A percentile compares a stretch with the other conserved stretches of the same genome.
Evolutionary conservation across 495 filamentous ascomycete species (phyloP).

Genomic region (Emericellopsis terricola): DNA sequence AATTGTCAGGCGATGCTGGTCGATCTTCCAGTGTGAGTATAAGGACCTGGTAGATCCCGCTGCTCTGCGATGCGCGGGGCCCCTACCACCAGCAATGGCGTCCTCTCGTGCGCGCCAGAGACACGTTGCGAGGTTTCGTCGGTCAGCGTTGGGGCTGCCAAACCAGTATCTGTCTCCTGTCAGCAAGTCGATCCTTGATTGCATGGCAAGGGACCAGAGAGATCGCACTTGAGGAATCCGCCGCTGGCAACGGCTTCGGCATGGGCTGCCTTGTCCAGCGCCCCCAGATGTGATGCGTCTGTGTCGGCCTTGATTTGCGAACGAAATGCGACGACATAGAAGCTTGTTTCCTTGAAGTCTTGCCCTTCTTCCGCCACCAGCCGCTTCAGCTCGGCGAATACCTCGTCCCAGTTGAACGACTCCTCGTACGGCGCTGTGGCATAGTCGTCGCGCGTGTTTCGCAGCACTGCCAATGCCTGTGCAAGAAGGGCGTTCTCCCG

Average conservation of each 20-base stretch:
- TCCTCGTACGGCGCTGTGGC: slow-evolving; percentile 56
- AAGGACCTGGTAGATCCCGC: slow-evolving; percentile 27
- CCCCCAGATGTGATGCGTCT: slow-evolving; percentile 40
- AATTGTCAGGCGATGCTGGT: slow-evolving; percentile 43
- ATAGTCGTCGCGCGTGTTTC: slow-evolving; percentile 46
- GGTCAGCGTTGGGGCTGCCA: slow-evolving; percentile 42
- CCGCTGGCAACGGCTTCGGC: slow-evolving; percentile 58
- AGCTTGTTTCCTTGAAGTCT: slow-evolving; percentile 42
- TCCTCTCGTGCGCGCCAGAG: slow-evolving; percentile 57
- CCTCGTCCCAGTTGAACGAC: slow-evolving; percentile 59
- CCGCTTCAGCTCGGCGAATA: slow-evolving; percentile 35
- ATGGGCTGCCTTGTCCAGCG: slow-evolving; percentile 58
- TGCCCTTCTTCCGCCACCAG: slow-evolving; percentile 27
- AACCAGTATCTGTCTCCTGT: slow-evolving; percentile 53
- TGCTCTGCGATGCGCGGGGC: slow-evolving; percentile 36
- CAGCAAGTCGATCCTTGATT: slow-evolving; percentile 5
- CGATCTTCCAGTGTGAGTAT: slow-evolving; percentile 43
- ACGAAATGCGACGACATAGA: slow-evolving; percentile 72
- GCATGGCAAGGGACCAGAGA: neutral
- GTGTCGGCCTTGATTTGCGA: slow-evolving; percentile 45
- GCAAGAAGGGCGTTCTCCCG: slow-evolving; percentile 48
- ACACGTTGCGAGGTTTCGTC: slow-evolving; percentile 58
- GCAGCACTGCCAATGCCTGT: slow-evolving; percentile 44
- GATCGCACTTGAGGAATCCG: slow-evolving; percentile 57
- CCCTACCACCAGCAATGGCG: slow-evolving; percentile 46